Evolutionary conservation across 306 rosid species (phyloP).

Genomic region (Prunus mongolica): DNA sequence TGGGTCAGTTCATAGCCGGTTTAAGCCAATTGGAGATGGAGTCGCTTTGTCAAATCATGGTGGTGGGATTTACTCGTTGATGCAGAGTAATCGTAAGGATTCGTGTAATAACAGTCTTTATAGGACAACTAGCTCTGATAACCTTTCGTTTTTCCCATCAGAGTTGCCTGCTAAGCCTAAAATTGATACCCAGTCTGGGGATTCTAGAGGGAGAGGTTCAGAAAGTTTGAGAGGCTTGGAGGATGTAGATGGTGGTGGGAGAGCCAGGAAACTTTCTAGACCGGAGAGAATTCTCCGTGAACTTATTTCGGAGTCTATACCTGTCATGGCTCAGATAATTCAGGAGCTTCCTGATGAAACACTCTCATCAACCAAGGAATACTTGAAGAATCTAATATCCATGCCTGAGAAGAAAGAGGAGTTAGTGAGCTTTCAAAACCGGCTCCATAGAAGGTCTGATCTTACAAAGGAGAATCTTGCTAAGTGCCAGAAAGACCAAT

Average conservation of each 20-base stretch:
- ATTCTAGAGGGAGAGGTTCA: conserved; percentile 78
- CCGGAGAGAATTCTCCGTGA: conserved; percentile 70
- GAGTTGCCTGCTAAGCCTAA: conserved; percentile 85
- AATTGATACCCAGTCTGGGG: conserved; percentile 63
- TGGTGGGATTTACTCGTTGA: conserved; percentile 51
- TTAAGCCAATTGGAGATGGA: conserved; percentile 97
- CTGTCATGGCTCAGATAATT: conserved; percentile 47
- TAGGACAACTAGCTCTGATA: conserved; percentile 72
- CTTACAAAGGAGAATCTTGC: conserved; percentile 71
- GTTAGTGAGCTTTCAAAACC: conserved; percentile 54
- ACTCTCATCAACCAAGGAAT: conserved; percentile 46
- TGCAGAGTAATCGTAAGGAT: conserved; percentile 57
- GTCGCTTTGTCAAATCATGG: conserved; percentile 63
- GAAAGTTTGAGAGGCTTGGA: conserved; percentile 65
- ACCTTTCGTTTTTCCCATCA: conserved; percentile 84
- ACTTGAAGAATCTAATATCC: conserved; percentile 65
- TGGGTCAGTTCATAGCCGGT: conserved; percentile 96
- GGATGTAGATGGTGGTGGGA: conserved; percentile 52
- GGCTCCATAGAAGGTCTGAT: conserved; percentile 76
- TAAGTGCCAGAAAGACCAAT: conserved; percentile 64
- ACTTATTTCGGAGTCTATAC: conserved; percentile 56
- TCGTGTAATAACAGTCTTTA: conserved; percentile 42
- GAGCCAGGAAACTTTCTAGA: conserved; percentile 44
- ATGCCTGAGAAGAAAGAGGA: conserved; percentile 74
- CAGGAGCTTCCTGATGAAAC: conserved; percentile 76